Evolutionary conservation across 129 eudicot genomes (phyloP).

Genomic region (Scalesia atractyloides): DNA sequence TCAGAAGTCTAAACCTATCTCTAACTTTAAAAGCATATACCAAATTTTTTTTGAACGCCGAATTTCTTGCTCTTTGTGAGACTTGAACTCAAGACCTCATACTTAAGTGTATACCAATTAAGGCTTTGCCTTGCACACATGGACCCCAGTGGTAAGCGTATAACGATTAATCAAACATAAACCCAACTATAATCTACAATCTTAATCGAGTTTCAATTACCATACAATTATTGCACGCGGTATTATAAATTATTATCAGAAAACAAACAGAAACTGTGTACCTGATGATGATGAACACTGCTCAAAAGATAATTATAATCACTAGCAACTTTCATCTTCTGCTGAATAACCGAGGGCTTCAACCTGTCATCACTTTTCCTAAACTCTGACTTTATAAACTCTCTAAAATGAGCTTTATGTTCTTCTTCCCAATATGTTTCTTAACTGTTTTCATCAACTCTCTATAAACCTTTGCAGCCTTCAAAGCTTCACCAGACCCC

Average conservation of each 20-base stretch:
- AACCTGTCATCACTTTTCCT: constrained; percentile 41
- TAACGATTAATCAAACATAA: background rate
- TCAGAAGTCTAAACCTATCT: background rate
- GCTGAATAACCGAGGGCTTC: constrained; percentile 49
- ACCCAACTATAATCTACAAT: background rate
- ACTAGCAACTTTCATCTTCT: constrained; percentile 63
- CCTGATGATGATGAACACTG: constrained; percentile 93
- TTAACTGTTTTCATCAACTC: constrained; percentile 71
- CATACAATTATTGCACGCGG: background rate
- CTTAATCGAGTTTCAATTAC: background rate
- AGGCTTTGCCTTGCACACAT: too few species aligned
- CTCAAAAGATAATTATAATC: constrained; percentile 68
- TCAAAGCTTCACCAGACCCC: constrained; percentile 58
- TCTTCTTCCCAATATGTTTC: constrained; percentile 77
- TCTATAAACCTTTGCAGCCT: constrained; percentile 57
- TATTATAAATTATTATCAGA: background rate
- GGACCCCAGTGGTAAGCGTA: background rate
- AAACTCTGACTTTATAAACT: constrained; percentile 72
- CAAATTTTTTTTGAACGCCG: too few species aligned
- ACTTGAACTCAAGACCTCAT: too few species aligned
- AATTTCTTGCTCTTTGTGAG: too few species aligned
- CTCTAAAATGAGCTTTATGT: constrained; percentile 65
- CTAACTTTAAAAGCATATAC: background rate
- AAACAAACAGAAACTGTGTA: constrained; percentile 13
- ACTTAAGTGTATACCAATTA: too few species aligned